phyloP scores from a whole-genome alignment of 2,329 filamentous ascomycete genomes.

The Aspergillus texensis region DNA sequence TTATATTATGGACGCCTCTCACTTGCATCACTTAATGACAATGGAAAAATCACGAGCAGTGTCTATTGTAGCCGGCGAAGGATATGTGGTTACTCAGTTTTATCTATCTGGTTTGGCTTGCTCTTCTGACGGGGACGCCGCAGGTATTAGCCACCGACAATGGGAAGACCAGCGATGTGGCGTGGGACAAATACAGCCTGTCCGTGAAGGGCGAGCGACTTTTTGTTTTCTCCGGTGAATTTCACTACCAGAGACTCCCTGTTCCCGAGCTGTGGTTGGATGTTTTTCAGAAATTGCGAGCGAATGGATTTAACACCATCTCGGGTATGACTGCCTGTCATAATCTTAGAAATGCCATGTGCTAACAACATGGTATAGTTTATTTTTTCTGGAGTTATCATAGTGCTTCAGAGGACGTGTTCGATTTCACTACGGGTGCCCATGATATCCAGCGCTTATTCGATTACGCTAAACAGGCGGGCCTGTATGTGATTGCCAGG shows the following conservation, averaged over 20 bases:
- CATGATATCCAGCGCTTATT: slow-evolving; percentile 56
- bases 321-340: slow-evolving; percentile 34
- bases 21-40: background rate
- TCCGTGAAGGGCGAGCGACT: slow-evolving; percentile 53
- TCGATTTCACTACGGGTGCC: slow-evolving; percentile 55
- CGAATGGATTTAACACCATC: slow-evolving; percentile 57
- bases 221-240: slow-evolving; percentile 55
- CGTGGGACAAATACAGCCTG: slow-evolving; percentile 57
- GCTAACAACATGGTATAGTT: slow-evolving; percentile 14
- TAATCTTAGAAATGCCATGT: background rate
- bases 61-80: background rate
- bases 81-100: slow-evolving; percentile 25
- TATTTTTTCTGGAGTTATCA: slow-evolving; percentile 39
- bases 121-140: slow-evolving; percentile 8
- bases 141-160: slow-evolving; percentile 38
- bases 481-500: slow-evolving; percentile 55
- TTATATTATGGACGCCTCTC: background rate
- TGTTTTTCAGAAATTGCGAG: slow-evolving; percentile 58
- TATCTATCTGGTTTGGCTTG: slow-evolving; percentile 20
- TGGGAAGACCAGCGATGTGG: slow-evolving; percentile 48
- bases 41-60: background rate
- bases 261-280: slow-evolving; percentile 59
- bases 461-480: slow-evolving; percentile 55
- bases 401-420: slow-evolving; percentile 32
- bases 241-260: slow-evolving; percentile 57